Conservation (phyloP, 495 filamentous ascomycete genomes). For the Polyplosphaeria fusca region DNA sequence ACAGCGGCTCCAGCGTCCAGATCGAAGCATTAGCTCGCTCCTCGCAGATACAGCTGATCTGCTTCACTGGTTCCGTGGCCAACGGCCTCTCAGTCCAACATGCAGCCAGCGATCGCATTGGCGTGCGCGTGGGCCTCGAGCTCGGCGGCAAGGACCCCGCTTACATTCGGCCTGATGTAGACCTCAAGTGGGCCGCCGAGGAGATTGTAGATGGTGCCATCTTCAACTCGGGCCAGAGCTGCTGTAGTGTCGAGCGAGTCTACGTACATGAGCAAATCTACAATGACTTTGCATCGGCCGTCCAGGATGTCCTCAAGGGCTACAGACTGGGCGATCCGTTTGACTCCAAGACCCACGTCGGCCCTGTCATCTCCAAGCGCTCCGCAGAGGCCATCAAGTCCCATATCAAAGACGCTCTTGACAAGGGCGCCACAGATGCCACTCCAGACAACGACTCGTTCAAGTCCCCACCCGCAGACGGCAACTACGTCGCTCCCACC, state of each 20-base stretch:
- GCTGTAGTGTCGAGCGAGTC: slow-evolving; percentile 87
- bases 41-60: slow-evolving; percentile 70
- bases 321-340: slow-evolving; percentile 88
- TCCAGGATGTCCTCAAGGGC: slow-evolving; percentile 75
- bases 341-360: slow-evolving; percentile 73
- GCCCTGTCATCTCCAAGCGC: slow-evolving; percentile 78
- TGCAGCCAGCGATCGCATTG: slow-evolving; percentile 71
- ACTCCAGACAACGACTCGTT: slow-evolving; percentile 83
- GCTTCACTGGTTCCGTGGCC: slow-evolving; percentile 91
- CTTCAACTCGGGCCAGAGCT: slow-evolving; percentile 97
- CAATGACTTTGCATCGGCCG: slow-evolving; percentile 71
- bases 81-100: slow-evolving; percentile 82
- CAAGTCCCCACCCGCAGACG: slow-evolving; percentile 59
- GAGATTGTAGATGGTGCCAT: slow-evolving; percentile 91
- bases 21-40: slow-evolving; percentile 72
- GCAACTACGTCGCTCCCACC: slow-evolving; percentile 82
- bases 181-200: slow-evolving; percentile 83
- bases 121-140: slow-evolving; percentile 77
- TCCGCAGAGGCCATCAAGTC: slow-evolving; percentile 71
- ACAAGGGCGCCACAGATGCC: slow-evolving; percentile 76
- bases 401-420: slow-evolving; percentile 80
- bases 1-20: slow-evolving; percentile 68
- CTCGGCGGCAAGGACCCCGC: slow-evolving; percentile 93
- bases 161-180: slow-evolving; percentile 81
- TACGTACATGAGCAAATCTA: slow-evolving; percentile 86